A percentile compares a stretch with the other conserved stretches of the same genome.
Conservation (phyloP, 73 alveolate genomes). For the Breviolum minutum region DNA sequence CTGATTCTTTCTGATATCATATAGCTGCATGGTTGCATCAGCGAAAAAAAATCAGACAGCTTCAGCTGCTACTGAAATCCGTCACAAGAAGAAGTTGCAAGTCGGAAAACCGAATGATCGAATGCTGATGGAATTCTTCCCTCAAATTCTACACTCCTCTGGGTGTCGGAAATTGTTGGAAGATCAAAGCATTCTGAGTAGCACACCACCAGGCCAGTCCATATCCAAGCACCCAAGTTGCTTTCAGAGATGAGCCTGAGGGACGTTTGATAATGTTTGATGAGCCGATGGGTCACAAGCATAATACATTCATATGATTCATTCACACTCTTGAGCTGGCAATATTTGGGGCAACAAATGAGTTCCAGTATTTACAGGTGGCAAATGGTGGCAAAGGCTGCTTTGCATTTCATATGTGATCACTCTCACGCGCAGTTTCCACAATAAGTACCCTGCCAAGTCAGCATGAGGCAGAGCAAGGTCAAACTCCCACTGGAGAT, state of each 20-base stretch:
- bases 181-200: neutral
- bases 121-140: neutral
- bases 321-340: neutral
- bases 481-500: neutral
- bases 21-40: no score
- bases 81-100: no score
- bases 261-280: no score
- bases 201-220: constrained; percentile 17
- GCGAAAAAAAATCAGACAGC: no score
- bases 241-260: neutral
- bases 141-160: neutral
- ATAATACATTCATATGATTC: neutral
- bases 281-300: neutral
- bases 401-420: neutral
- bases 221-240: constrained; percentile 37
- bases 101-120: no score
- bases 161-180: no score
- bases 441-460: neutral
- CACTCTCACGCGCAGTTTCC: neutral
- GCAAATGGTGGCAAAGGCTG: neutral
- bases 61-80: no score
- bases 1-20: no score
- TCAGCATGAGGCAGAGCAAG: constrained; percentile 1
- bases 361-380: neutral
- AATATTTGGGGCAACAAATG: neutral